Percentiles rank a stretch among this genome's conserved stretches.
phyloP scores from a whole-genome alignment of 495 filamentous ascomycete species.

The Aspergillus coremiiformis region DNA sequence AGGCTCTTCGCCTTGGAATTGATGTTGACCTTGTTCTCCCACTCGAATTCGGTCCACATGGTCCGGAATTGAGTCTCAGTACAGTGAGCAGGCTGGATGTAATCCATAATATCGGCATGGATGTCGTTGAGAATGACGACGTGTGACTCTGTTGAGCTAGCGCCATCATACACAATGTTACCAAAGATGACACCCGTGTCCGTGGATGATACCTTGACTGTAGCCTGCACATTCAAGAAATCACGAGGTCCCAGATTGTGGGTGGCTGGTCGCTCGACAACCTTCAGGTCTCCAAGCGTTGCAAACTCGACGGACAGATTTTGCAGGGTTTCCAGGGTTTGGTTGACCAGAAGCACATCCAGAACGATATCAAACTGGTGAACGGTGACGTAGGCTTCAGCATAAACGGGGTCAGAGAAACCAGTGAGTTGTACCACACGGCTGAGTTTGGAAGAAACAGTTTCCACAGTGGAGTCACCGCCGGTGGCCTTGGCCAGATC shows the following conservation, averaged over 20 bases:
- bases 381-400: constrained; percentile 96
- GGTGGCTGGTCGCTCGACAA: constrained; percentile 91
- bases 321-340: constrained; percentile 92
- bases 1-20: constrained; percentile 92
- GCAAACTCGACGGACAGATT: constrained; percentile 98
- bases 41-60: constrained; percentile 99
- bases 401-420: constrained; percentile 97
- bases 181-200: constrained; percentile 99
- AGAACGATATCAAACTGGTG: constrained; percentile 99
- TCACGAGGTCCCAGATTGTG: constrained; percentile 93
- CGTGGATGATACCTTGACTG: constrained; percentile 98
- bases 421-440: constrained; percentile 95
- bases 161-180: constrained; percentile 96
- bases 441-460: constrained; percentile 86
- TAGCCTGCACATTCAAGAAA: constrained; percentile 95
- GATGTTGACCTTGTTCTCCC: constrained; percentile 99
- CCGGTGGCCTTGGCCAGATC: constrained; percentile 94
- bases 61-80: constrained; percentile 97
- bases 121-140: constrained; percentile 99
- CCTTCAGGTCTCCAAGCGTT: constrained; percentile 94
- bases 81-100: constrained; percentile 95
- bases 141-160: constrained; percentile 89
- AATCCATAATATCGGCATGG: constrained; percentile 99
- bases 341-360: constrained; percentile 95
- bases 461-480: constrained; percentile 75